phyloP scores from a whole-genome alignment of 2,329 filamentous ascomycete genomes.

The Arthrobotrys pseudoclavata region DNA sequence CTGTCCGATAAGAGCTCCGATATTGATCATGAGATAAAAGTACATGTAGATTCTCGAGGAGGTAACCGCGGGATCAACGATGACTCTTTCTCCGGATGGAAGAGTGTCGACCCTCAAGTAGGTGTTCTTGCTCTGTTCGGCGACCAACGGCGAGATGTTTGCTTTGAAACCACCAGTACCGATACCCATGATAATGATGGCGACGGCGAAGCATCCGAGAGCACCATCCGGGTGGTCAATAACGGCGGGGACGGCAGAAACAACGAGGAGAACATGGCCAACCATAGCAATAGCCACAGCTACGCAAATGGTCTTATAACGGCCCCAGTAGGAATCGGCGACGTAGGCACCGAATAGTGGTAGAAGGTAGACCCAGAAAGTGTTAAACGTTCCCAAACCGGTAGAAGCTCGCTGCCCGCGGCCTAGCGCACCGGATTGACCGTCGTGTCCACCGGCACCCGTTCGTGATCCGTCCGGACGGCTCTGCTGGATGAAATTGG shows the following conservation, averaged over 20 bases:
- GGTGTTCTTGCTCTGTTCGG: conserved; percentile 76
- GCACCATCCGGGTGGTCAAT: conserved; percentile 73
- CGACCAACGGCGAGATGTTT: conserved; percentile 80
- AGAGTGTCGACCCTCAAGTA: conserved; percentile 72
- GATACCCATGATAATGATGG: conserved; percentile 76
- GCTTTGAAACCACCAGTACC: conserved; percentile 86
- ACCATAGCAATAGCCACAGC: conserved; percentile 75
- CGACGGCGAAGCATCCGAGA: conserved; percentile 75
- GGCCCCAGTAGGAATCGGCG: conserved; percentile 78
- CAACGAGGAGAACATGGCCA: conserved; percentile 76
- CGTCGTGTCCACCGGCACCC: conserved; percentile 68
- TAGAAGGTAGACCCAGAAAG: conserved; percentile 75
- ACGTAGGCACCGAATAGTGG: conserved; percentile 73
- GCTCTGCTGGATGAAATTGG: conserved; percentile 74
- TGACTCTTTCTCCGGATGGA: conserved; percentile 75
- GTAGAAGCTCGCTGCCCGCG: conserved; percentile 73
- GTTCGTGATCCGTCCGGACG: conserved; percentile 72
- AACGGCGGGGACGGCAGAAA: conserved; percentile 75
- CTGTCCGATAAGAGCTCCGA: conserved; percentile 71
- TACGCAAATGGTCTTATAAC: conserved; percentile 78
- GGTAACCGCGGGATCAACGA: conserved; percentile 78
- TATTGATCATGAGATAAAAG: conserved; percentile 80
- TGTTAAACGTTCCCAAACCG: conserved; percentile 71
- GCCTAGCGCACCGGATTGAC: conserved; percentile 71
- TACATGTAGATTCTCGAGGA: conserved; percentile 77